phyloP scores from a whole-genome alignment of 208 protist genomes.

The Acanthamoeba quina region DNA sequence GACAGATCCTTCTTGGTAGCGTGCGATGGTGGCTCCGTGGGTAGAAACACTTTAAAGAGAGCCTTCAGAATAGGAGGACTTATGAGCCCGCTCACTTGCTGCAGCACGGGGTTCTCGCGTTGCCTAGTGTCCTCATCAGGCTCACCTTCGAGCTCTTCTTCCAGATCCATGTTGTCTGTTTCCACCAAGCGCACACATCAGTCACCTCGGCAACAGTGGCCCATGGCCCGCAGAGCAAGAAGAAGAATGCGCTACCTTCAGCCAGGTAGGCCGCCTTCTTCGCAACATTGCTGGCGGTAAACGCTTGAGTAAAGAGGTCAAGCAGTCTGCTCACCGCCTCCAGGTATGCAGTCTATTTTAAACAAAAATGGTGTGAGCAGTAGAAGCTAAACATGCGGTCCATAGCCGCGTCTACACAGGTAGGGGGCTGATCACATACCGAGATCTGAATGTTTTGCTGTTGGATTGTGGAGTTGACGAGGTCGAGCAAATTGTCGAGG shows the following conservation, averaged over 20 bases:
- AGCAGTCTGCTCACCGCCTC: constrained; percentile 12
- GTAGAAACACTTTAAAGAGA: constrained; percentile 34
- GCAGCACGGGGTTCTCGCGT: background rate
- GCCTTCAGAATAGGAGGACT: background rate
- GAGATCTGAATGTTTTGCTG: constrained; percentile 22
- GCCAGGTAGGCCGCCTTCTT: background rate
- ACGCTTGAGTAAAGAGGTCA: constrained; percentile 29
- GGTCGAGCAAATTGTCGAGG: constrained; percentile 23
- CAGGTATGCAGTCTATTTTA: background rate
- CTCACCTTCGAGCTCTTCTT: background rate
- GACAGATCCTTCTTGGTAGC: background rate
- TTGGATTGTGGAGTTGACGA: background rate
- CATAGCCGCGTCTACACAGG: background rate
- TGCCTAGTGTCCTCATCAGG: background rate
- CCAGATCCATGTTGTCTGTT: constrained; percentile 18
- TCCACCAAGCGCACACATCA: background rate
- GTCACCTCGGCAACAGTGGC: background rate
- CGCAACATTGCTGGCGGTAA: background rate
- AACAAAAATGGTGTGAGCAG: background rate
- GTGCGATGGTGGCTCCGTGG: background rate
- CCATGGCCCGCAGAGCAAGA: too few relatives aligned
- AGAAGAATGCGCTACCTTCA: too few relatives aligned
- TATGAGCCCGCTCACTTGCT: background rate
- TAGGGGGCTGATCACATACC: background rate
- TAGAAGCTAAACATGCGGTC: background rate